These are phyloP conservation scores for Backusella morwellensis DNA, from an alignment of 192 early-diverging fungal genomes.

Conservation along the genomic window DNA sequence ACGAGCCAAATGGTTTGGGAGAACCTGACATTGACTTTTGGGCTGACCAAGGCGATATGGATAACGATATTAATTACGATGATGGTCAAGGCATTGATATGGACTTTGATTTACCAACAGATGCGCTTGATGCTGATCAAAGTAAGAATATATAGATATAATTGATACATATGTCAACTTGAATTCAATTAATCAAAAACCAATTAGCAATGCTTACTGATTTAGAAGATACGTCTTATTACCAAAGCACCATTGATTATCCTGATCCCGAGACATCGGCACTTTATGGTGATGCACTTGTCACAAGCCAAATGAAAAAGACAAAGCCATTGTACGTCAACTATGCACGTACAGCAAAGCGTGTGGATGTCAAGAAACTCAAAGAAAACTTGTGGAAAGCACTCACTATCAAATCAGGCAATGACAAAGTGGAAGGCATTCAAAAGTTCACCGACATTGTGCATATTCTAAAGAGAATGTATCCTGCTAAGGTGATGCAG, in stretches of 20 bases:
- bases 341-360: slow-evolving; percentile 87
- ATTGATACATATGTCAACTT: background rate
- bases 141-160: background rate
- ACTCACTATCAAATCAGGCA: slow-evolving; percentile 31
- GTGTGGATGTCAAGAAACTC: slow-evolving; percentile 91
- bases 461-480: slow-evolving; percentile 66
- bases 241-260: slow-evolving; percentile 36
- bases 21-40: slow-evolving; percentile 43
- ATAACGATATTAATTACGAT: background rate
- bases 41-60: slow-evolving; percentile 32
- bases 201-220: slow-evolving; percentile 9
- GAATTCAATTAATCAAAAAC: background rate
- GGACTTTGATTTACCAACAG: slow-evolving; percentile 25
- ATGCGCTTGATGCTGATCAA: slow-evolving; percentile 26
- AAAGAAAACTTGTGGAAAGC: slow-evolving; percentile 97
- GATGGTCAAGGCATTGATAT: slow-evolving; percentile 20
- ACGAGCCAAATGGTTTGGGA: slow-evolving; percentile 14
- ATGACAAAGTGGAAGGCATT: slow-evolving; percentile 46
- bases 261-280: slow-evolving; percentile 37
- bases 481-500: slow-evolving; percentile 72
- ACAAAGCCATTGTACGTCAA: slow-evolving; percentile 70
- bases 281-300: slow-evolving; percentile 30
- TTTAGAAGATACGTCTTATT: slow-evolving; percentile 39
- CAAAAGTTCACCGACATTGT: slow-evolving; percentile 78
- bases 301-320: slow-evolving; percentile 46